phyloP scores from a whole-genome alignment of 495 filamentous ascomycete genomes.

The Cryomyces antarcticus region DNA sequence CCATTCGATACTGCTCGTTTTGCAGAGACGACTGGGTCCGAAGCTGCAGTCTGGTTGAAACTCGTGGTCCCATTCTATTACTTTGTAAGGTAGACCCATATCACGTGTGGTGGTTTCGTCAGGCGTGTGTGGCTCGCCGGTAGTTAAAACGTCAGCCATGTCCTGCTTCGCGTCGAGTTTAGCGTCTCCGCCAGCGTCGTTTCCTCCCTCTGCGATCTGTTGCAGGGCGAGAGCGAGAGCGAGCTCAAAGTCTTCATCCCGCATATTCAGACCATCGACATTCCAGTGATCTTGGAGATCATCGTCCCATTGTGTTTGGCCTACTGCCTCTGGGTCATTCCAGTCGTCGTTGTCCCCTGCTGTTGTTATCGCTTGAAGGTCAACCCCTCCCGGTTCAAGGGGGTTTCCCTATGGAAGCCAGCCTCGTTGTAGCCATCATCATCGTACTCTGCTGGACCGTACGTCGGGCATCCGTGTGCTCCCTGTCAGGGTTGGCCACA shows the following conservation, averaged over 20 bases:
- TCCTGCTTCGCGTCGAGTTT: too few species aligned
- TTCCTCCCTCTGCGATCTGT: too few species aligned
- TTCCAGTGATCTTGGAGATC: background rate
- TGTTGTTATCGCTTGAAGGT: background rate
- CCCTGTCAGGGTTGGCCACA: background rate
- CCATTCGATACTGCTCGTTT: background rate
- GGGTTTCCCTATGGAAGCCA: background rate
- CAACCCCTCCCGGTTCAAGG: background rate
- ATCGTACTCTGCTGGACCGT: background rate
- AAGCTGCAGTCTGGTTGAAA: background rate
- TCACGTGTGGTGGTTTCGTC: background rate
- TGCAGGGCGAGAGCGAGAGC: too few species aligned
- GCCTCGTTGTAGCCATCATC: background rate
- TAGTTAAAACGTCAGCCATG: too few species aligned
- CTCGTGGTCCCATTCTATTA: background rate
- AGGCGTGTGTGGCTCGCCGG: background rate
- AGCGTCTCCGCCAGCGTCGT: too few species aligned
- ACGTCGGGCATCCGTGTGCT: background rate
- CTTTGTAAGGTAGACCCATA: background rate
- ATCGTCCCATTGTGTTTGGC: background rate
- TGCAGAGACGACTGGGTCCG: background rate
- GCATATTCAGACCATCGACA: background rate
- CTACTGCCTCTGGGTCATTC: background rate
- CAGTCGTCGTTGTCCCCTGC: background rate
- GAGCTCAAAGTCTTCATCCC: background rate